Evolutionary conservation across 2,329 filamentous ascomycete genomes (phyloP).

Genomic region (Dactylellina parvicollis): DNA sequence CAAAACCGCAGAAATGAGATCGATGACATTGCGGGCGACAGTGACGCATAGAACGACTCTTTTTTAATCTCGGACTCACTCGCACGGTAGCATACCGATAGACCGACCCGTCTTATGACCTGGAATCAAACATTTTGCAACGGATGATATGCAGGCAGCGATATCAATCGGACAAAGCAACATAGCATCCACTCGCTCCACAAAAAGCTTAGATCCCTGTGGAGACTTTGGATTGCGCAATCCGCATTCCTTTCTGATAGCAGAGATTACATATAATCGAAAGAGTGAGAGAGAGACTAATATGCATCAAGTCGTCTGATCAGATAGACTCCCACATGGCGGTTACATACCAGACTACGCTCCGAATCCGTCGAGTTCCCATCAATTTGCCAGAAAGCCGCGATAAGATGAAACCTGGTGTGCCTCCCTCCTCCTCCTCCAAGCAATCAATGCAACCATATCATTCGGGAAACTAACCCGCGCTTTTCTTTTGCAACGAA

Average conservation of each 20-base stretch:
- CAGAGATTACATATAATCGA: no score
- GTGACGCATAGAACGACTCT: no score
- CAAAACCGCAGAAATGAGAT: no score
- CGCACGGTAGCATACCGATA: no score
- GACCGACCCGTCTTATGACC: constrained; percentile 42
- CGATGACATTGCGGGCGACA: no score
- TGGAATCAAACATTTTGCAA: background rate
- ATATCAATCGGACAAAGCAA: constrained; percentile 6
- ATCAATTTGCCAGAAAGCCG: background rate
- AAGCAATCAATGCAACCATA: constrained; percentile 50
- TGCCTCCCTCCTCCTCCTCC: constrained; percentile 8
- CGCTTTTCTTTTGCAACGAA: constrained; percentile 14
- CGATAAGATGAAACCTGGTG: constrained; percentile 38
- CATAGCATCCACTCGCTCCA: no score
- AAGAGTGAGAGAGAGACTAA: no score
- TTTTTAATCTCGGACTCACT: no score
- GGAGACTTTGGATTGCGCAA: background rate
- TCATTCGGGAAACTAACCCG: constrained; percentile 47
- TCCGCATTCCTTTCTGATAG: background rate
- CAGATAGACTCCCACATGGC: background rate
- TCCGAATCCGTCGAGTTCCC: constrained; percentile 2
- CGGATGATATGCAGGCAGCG: background rate
- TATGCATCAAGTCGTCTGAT: background rate
- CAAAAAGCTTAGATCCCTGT: background rate
- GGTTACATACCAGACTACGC: background rate